A percentile compares a stretch with the other conserved stretches of the same genome.
Evolutionary conservation across 2,329 filamentous ascomycete species (phyloP).

Genomic region (Fusarium fujikuroi): DNA sequence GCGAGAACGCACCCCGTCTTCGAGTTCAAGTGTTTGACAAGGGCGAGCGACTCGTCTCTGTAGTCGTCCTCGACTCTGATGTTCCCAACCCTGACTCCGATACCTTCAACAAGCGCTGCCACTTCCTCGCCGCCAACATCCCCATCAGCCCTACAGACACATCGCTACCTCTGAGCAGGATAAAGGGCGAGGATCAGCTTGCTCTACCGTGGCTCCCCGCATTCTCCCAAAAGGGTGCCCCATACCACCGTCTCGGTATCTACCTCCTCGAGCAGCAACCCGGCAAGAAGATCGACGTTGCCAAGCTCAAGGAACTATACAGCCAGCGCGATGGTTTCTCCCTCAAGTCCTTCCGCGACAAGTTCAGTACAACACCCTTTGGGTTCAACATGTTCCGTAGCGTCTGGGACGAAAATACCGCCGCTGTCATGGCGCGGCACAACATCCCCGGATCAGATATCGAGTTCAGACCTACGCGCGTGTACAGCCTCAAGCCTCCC

Average conservation of each 20-base stretch:
- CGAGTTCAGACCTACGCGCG: slow-evolving; percentile 84
- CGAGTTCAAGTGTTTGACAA: slow-evolving; percentile 86
- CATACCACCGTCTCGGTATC: slow-evolving; percentile 88
- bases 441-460: slow-evolving; percentile 80
- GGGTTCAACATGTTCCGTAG: slow-evolving; percentile 90
- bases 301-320: slow-evolving; percentile 65
- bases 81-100: slow-evolving; percentile 83
- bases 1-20: slow-evolving; percentile 78
- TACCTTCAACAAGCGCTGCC: slow-evolving; percentile 81
- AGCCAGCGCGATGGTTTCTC: slow-evolving; percentile 73
- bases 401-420: slow-evolving; percentile 88
- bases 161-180: slow-evolving; percentile 71
- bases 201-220: slow-evolving; percentile 86
- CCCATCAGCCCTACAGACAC: slow-evolving; percentile 63
- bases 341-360: slow-evolving; percentile 78
- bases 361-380: slow-evolving; percentile 75
- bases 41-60: slow-evolving; percentile 82
- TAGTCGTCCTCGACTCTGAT: slow-evolving; percentile 90
- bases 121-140: slow-evolving; percentile 81
- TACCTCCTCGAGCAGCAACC: slow-evolving; percentile 84
- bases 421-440: slow-evolving; percentile 85
- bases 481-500: slow-evolving; percentile 73
- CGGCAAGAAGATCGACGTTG: slow-evolving; percentile 66
- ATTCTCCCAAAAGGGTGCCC: slow-evolving; percentile 87
- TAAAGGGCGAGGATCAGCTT: slow-evolving; percentile 71